Base-by-base conservation (phyloP, 768 basidiomycete genomes). In the Lactarius pseudohatsudake region DNA sequence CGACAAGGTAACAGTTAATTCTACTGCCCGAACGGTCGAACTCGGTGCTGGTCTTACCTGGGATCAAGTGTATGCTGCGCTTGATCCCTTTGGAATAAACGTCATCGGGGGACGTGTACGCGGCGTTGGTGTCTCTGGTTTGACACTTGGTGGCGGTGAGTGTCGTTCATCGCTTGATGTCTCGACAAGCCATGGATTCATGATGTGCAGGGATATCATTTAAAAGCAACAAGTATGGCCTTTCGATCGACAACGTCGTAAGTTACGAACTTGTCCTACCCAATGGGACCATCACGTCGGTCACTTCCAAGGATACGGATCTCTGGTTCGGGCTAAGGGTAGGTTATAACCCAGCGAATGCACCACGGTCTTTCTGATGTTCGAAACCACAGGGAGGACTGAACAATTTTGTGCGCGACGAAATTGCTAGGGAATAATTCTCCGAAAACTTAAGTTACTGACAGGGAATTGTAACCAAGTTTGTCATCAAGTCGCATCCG, bases 201-300 rank as follows among this genome's bases (percentile, higher is more conserved):
- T 45, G 43, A n/a, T n/a, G 43, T 18, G 40, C 5, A 64, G 78
- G 79, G 7, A 79, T 75, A 65, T 77, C 77, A 0, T 57, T 68
- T 53, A 70, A 73, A 56, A 74, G 73, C 8, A 77, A 73, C 58
- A 71, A 74, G 57, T 72, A 72, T 55, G 77, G 79, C 9, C 65
- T 79, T 32, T 71, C 72, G 1, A 67, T 78, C 34, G 78, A 79
- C 66, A 77, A 78, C 59, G 57, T 79, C 38, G 65, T 65, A 18
- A 70, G 61, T n/a, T 71, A 66, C 8, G 54, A 75, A 47, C 62
- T 77, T 26, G 75, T 76, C 16, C 59, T 74, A 7, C 74, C 76
- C 9, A 70, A 71, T 54, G 77, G 77, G 4, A 59, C 58, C 2
- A 58, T 64, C 26, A 58, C 15, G 2, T 10, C 43, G 4, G 47